These are phyloP conservation scores for Cynara cardunculus DNA, from an alignment of 129 eudicot species.

Conservation along the genomic window DNA sequence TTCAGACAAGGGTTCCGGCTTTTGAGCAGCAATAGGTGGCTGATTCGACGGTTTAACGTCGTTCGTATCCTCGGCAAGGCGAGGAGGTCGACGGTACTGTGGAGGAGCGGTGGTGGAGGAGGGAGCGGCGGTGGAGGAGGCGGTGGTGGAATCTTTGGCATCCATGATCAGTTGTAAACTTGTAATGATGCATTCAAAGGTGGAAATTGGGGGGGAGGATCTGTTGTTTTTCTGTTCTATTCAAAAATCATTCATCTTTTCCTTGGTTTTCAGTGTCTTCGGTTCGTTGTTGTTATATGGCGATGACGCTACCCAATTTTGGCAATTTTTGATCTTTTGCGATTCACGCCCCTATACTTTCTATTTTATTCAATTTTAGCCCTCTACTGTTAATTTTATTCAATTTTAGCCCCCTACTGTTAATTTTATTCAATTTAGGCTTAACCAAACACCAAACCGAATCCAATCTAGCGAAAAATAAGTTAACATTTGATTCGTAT, in stretches of 20 bases:
- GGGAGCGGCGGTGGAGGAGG: not conserved
- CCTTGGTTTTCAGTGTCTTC: conserved; percentile 4
- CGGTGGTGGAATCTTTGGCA: conserved; percentile 13
- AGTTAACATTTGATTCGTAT: too few species aligned
- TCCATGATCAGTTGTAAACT: conserved; percentile 14
- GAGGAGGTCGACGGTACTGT: conserved; percentile 7
- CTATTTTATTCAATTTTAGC: not conserved
- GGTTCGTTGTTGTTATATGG: conserved; percentile 13
- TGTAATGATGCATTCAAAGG: not conserved
- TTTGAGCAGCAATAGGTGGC: conserved; percentile 6
- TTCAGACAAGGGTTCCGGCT: conserved; percentile 14
- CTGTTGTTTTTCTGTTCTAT: not conserved
- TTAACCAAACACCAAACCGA: too few species aligned
- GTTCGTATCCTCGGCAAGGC: conserved; percentile 3
- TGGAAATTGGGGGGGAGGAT: not conserved
- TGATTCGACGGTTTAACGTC: not conserved
- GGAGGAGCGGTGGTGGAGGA: conserved; percentile 6
- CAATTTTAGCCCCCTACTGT: too few species aligned
- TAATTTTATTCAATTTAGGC: too few species aligned
- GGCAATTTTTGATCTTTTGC: conserved; percentile 3
- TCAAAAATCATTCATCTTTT: not conserved
- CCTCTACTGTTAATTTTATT: not conserved
- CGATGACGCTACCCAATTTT: conserved; percentile 18
- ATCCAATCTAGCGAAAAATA: too few species aligned
- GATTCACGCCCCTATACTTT: not conserved